A percentile compares a stretch with the other conserved stretches of the same genome.
phyloP scores from a whole-genome alignment of 257 asterid genomes.

The Ehretia macrophylla region DNA sequence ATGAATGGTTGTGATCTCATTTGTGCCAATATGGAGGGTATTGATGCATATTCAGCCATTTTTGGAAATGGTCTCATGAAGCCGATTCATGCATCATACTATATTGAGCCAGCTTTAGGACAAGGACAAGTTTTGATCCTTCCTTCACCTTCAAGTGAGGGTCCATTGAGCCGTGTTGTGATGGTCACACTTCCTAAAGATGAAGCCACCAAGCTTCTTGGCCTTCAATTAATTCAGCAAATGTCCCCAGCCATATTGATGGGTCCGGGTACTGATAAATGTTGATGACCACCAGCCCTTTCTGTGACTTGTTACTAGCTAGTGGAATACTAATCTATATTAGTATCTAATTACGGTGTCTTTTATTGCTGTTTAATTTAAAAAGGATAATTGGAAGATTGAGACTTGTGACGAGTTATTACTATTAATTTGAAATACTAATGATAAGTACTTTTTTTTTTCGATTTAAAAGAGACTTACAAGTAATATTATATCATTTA shows the following conservation, averaged over 20 bases:
- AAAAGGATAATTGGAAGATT: no score
- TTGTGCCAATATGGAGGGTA: constrained; percentile 36
- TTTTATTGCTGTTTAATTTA: no score
- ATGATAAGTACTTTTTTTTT: no score
- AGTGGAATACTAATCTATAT: background rate
- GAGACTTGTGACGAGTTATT: no score
- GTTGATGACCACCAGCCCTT: background rate
- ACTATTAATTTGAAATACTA: no score
- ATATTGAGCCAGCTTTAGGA: constrained; percentile 31
- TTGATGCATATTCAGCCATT: constrained; percentile 30
- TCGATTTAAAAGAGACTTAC: no score
- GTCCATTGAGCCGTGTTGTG: constrained; percentile 35
- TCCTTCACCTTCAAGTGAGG: constrained; percentile 13
- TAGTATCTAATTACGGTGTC: background rate
- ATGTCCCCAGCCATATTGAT: constrained; percentile 34
- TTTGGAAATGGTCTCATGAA: constrained; percentile 30
- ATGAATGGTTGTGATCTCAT: constrained; percentile 28
- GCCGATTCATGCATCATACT: constrained; percentile 38
- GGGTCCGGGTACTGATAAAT: constrained; percentile 17
- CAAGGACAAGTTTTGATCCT: constrained; percentile 23
- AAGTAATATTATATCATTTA: no score
- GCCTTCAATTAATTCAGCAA: constrained; percentile 31
- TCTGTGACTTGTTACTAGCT: background rate
- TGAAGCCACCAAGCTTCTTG: constrained; percentile 45
- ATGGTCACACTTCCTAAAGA: constrained; percentile 45